phyloP scores from a whole-genome alignment of 2,329 filamentous ascomycete species.

The Ascochyta clinopodiicola region DNA sequence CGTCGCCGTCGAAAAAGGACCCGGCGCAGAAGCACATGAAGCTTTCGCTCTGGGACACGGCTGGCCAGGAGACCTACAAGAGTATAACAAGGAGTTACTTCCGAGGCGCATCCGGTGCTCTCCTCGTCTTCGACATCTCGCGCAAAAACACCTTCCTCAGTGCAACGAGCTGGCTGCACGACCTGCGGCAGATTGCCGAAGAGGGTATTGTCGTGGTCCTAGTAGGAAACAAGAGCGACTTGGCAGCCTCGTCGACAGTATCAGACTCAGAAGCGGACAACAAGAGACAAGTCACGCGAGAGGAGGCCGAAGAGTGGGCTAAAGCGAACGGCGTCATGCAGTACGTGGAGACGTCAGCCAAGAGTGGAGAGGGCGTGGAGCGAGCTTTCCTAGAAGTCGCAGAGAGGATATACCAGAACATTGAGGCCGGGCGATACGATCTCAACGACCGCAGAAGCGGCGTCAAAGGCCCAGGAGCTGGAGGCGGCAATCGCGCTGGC shows the following conservation, averaged over 20 bases:
- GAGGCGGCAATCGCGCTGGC: slow-evolving; percentile 49
- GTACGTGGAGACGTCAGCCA: slow-evolving; percentile 96
- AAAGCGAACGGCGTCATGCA: slow-evolving; percentile 82
- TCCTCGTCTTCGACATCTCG: slow-evolving; percentile 95
- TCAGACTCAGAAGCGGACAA: slow-evolving; percentile 55
- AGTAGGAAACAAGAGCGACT: slow-evolving; percentile 93
- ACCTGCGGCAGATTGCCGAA: slow-evolving; percentile 93
- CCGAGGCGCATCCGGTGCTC: slow-evolving; percentile 75
- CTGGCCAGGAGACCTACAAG: slow-evolving; percentile 97
- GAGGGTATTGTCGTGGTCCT: slow-evolving; percentile 93
- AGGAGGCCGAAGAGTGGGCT: slow-evolving; percentile 92
- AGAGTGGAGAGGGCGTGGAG: slow-evolving; percentile 93
- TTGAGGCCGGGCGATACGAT: slow-evolving; percentile 93
- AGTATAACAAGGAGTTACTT: slow-evolving; percentile 95
- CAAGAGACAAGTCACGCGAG: slow-evolving; percentile 77
- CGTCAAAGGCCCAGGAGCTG: slow-evolving; percentile 73
- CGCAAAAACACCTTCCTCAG: slow-evolving; percentile 84
- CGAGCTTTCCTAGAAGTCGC: slow-evolving; percentile 91
- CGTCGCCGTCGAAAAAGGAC: slow-evolving; percentile 38
- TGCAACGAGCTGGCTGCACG: slow-evolving; percentile 91
- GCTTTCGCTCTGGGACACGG: slow-evolving; percentile 92
- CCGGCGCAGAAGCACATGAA: slow-evolving; percentile 80
- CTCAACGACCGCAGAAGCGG: slow-evolving; percentile 90
- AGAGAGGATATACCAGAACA: slow-evolving; percentile 95
- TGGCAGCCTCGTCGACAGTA: slow-evolving; percentile 61